phyloP scores from a whole-genome alignment of 805 yeast genomes.

The Metschnikowia proteae region DNA sequence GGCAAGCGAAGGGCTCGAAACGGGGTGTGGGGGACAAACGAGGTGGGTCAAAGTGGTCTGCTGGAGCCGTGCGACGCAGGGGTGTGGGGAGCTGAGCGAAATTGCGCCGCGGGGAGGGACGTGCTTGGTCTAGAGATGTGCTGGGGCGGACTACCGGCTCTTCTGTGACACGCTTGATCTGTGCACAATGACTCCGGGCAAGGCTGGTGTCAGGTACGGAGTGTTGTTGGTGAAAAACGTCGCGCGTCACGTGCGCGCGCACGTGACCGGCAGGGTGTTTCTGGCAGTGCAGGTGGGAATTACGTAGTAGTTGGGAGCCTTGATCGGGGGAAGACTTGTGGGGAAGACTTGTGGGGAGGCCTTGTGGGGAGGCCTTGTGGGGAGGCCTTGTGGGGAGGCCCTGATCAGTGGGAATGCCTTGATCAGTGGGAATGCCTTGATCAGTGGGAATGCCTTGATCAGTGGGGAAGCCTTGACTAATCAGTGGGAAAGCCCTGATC shows the following conservation, averaged over 20 bases:
- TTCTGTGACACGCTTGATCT: not conserved
- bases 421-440: no score
- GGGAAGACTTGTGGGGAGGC: no score
- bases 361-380: no score
- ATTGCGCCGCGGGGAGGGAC: not conserved
- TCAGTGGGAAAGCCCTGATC: no score
- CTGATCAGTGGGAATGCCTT: no score
- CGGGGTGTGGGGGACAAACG: not conserved
- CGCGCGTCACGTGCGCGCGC: conserved; percentile 5
- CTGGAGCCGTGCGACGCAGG: not conserved
- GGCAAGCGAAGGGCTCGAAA: not conserved
- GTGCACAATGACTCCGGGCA: not conserved
- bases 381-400: no score
- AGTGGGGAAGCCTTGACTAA: no score
- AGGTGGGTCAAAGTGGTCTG: not conserved
- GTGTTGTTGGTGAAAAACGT: conserved; percentile 3
- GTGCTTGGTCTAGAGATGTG: not conserved
- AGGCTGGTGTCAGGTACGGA: not conserved
- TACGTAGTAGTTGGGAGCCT: no score
- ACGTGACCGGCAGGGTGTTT: not conserved
- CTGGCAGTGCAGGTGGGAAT: no score
- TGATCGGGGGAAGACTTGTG: no score
- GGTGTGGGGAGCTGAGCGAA: not conserved
- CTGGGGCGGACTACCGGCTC: not conserved
- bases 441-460: no score